A percentile compares a stretch with the other conserved stretches of the same genome.
phyloP scores from a whole-genome alignment of 352 stramenopile genomes.

The Globisporangium uncinulatum region DNA sequence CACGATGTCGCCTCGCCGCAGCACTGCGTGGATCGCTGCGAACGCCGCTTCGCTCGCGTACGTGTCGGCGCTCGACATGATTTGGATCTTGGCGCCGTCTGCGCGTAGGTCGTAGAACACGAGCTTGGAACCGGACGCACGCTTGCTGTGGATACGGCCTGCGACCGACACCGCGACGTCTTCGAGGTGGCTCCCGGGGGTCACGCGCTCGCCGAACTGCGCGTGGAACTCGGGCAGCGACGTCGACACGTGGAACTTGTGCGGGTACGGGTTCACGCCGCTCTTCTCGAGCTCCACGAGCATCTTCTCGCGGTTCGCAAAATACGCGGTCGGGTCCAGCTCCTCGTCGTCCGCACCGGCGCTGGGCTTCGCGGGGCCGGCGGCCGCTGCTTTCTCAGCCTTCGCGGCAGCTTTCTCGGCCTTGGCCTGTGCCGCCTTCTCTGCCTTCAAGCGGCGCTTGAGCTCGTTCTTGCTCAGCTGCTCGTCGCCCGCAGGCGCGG shows the following conservation, averaged over 20 bases:
- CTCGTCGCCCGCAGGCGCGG: constrained; percentile 15
- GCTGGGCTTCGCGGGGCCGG: constrained; percentile 60
- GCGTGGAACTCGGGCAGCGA: constrained; percentile 93
- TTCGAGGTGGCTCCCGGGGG: constrained; percentile 79
- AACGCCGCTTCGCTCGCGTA: constrained; percentile 59
- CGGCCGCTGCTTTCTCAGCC: constrained; percentile 49
- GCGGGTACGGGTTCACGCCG: constrained; percentile 95
- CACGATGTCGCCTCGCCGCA: constrained; percentile 97
- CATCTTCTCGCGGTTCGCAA: constrained; percentile 92
- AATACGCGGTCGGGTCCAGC: constrained; percentile 97
- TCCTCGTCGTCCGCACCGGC: constrained; percentile 88
- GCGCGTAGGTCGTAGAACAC: constrained; percentile 98
- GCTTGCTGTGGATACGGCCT: constrained; percentile 94
- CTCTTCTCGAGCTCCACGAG: constrained; percentile 89
- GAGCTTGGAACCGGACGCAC: constrained; percentile 94
- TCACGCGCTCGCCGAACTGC: constrained; percentile 64
- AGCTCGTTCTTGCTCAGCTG: constrained; percentile 96
- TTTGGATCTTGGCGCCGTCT: constrained; percentile 94
- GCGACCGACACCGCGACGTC: constrained; percentile 89
- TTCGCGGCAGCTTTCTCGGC: constrained; percentile 89
- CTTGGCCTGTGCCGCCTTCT: constrained; percentile 93
- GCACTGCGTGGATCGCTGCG: constrained; percentile 78
- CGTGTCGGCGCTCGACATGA: constrained; percentile 92
- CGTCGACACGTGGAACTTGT: constrained; percentile 97
- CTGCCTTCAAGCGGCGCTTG: constrained; percentile 96